phyloP scores from a whole-genome alignment of 2,329 filamentous ascomycete species.

The Ceratocystis colombiana region DNA sequence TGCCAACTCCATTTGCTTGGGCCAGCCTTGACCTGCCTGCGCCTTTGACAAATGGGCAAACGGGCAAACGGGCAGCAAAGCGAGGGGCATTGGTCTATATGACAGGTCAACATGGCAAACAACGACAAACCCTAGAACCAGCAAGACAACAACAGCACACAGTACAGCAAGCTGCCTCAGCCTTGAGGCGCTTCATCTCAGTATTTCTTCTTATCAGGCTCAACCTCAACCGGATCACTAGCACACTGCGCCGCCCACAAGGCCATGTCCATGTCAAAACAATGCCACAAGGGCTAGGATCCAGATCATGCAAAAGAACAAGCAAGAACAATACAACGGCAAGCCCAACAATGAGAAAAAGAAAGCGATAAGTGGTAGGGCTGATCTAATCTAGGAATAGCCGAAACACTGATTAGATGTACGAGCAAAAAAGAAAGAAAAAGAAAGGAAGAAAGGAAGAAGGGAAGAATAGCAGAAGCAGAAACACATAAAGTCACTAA shows the following conservation, averaged over 20 bases:
- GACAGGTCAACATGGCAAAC: slow-evolving; percentile 1
- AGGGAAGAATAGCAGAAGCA: neutral
- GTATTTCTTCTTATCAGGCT: neutral
- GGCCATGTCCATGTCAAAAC: slow-evolving; percentile 4
- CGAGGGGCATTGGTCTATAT: neutral
- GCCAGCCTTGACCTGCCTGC: slow-evolving; percentile 2
- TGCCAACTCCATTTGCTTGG: neutral
- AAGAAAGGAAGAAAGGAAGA: neutral
- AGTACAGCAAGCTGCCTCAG: neutral
- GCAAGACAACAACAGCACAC: neutral
- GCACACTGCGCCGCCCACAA: neutral
- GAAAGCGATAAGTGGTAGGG: neutral
- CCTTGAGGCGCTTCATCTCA: neutral
- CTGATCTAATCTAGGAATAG: slow-evolving; percentile 11
- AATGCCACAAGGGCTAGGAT: neutral
- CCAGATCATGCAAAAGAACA: neutral
- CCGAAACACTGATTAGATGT: slow-evolving; percentile 6
- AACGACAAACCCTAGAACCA: neutral
- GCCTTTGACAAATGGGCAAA: neutral
- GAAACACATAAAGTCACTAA: neutral
- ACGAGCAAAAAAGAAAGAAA: neutral
- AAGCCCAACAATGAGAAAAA: neutral
- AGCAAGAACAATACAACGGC: slow-evolving; percentile 4
- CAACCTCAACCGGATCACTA: neutral
- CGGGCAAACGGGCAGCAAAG: neutral